These are phyloP conservation scores for Lenzites betulinus DNA, from an alignment of 768 basidiomycete species.

Conservation along the genomic window DNA sequence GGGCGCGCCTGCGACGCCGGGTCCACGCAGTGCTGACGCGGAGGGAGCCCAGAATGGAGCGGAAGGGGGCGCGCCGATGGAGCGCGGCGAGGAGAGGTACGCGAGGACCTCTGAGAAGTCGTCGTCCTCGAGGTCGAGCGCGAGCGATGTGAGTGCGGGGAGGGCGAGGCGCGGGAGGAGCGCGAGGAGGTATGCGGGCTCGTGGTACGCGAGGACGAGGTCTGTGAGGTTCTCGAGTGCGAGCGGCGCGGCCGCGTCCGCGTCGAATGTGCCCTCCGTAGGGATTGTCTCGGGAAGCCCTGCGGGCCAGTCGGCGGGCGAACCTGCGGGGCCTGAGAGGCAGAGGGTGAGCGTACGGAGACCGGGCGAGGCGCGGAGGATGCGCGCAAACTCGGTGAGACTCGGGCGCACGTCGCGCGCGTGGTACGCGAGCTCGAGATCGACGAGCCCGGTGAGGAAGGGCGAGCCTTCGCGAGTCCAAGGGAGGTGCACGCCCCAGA, in stretches of 20 bases:
- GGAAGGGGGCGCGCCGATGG: slow-evolving; percentile 8
- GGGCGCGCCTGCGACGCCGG: slow-evolving; percentile 9
- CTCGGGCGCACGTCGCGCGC: slow-evolving; percentile 62
- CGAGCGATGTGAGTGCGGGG: slow-evolving; percentile 40
- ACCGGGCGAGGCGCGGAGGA: slow-evolving; percentile 54
- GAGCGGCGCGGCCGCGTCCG: slow-evolving; percentile 20
- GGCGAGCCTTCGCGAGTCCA: slow-evolving; percentile 49
- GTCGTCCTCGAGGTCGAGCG: slow-evolving; percentile 56
- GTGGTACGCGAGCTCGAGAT: slow-evolving; percentile 65
- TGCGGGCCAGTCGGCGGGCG: slow-evolving; percentile 39
- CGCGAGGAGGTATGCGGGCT: slow-evolving; percentile 33
- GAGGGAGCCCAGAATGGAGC: neutral
- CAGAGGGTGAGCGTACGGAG: slow-evolving; percentile 55
- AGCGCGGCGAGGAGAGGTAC: slow-evolving; percentile 44
- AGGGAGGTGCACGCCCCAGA: slow-evolving; percentile 74
- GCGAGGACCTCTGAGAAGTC: slow-evolving; percentile 55
- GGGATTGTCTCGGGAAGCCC: neutral
- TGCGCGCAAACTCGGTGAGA: slow-evolving; percentile 51
- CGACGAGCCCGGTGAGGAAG: slow-evolving; percentile 47
- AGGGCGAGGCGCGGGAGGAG: slow-evolving; percentile 37
- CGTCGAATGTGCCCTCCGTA: slow-evolving; percentile 2
- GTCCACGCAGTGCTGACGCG: slow-evolving; percentile 8
- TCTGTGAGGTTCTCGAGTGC: slow-evolving; percentile 29
- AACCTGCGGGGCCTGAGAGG: slow-evolving; percentile 56
- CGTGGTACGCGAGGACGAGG: slow-evolving; percentile 37